Evolutionary conservation across 2,329 filamentous ascomycete species (phyloP), one percentile per base, ranked within the genome.

Genomic region (Cercospora janseana): DNA sequence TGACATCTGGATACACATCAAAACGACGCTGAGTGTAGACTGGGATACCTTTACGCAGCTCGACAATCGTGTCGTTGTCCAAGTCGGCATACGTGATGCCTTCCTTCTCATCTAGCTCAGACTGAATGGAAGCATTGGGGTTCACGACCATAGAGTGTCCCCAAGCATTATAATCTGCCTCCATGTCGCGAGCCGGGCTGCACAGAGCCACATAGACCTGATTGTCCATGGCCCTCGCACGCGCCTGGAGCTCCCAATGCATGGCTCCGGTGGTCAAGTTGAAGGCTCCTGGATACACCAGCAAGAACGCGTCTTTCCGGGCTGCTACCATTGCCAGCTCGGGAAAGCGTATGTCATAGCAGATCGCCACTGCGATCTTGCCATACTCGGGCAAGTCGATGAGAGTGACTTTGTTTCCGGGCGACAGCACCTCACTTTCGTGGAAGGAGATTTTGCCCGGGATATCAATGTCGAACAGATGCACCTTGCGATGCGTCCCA

Each of bases 381-480:
- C 93, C 93, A 69, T 95, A 95, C 58, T 87, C 89, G 3, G 91
- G 88, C 23, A 96, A 75, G 59, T 95, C 87, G 20, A 97, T 77
- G 3, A 97, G 72, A 0, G 92, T 95, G 53, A 96, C 73, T 66
- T 88, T 85, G 72, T 92, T 86, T 0, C 93, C 93, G 0, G 92
- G 84, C 16, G 81, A 86, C 26, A 98, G 79, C 29, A 96, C 89
- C 56, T 96, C 91, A 46, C 85, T 90, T 72, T 98, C 93, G 57
- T 81, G 81, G 73, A 98, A 98, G 9, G 75, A 85, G 69, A 98
- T 95, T 74, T 91, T 91, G 55, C 90, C 92, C 0, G 93, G 93
- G 57, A 98, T 97, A 69, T 95, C 86, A 63, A 98, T 98, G 72
- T 97, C 93, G 70, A 98, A 98, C 34, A 98, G 79, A 71, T 98